Conservation (phyloP, 768 basidiomycete genomes). For the Mrakia frigida region DNA sequence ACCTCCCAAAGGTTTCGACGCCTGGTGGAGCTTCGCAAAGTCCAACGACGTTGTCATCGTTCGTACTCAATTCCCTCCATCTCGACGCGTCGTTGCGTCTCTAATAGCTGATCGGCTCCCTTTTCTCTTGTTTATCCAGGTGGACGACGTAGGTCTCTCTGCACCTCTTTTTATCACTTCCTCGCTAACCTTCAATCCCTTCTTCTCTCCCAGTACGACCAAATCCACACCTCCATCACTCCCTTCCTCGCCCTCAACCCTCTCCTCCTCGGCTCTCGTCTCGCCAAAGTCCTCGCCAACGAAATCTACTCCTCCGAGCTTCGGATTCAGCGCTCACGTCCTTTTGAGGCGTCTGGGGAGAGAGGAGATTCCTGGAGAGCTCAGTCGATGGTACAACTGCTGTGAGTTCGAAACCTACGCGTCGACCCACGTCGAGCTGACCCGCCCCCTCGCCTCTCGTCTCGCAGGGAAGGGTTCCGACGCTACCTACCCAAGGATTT, state of each 20-base stretch:
- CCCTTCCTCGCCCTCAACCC: constrained; percentile 39
- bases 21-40: constrained; percentile 39
- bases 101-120: too few species aligned
- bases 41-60: constrained; percentile 5
- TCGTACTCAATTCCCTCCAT: neutral
- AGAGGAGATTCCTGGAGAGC: neutral
- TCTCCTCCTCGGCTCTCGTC: constrained; percentile 25
- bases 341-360: neutral
- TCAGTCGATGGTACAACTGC: neutral
- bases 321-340: neutral
- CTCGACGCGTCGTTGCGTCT: neutral
- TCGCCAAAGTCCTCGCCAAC: constrained; percentile 19
- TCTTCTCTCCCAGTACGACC: constrained; percentile 34
- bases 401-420: neutral
- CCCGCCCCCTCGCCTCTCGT: neutral
- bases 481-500: neutral
- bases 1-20: constrained; percentile 41
- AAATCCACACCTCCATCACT: constrained; percentile 36
- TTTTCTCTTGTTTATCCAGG: neutral
- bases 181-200: neutral
- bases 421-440: neutral
- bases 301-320: neutral
- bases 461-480: constrained; percentile 11
- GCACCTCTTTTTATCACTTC: too few species aligned
- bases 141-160: constrained; percentile 1